Percentiles rank a stretch among this genome's conserved stretches.
Evolutionary conservation across 257 asterid genomes (phyloP).

Genomic region (Ligustrum vulgare): DNA sequence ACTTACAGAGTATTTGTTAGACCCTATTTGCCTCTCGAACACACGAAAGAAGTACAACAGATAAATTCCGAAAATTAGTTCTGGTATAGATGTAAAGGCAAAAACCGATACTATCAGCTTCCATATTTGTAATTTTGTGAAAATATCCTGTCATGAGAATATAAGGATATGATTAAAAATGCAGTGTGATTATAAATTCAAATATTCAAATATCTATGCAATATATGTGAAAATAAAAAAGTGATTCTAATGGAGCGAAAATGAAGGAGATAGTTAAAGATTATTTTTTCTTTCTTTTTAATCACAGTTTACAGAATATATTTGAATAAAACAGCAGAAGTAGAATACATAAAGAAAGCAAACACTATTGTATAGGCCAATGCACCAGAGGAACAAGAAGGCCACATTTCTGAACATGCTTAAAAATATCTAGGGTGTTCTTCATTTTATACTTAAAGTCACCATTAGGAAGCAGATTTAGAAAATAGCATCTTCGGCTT

Average conservation of each 20-base stretch:
- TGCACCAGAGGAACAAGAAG: background rate
- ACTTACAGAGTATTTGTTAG: slow-evolving; percentile 93
- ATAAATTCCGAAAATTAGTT: slow-evolving; percentile 82
- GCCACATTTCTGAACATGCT: background rate
- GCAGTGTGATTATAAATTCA: background rate
- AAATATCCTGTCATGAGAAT: slow-evolving; percentile 73
- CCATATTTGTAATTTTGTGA: slow-evolving; percentile 87
- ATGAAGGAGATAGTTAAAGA: background rate
- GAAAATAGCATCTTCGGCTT: background rate
- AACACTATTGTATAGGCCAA: background rate
- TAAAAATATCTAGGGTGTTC: background rate
- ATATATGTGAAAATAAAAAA: background rate
- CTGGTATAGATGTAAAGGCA: slow-evolving; percentile 94
- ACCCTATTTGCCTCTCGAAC: slow-evolving; percentile 98
- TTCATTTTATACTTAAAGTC: background rate
- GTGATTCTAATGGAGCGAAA: background rate
- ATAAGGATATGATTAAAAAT: background rate
- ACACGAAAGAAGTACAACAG: slow-evolving; percentile 95
- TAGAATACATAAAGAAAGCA: background rate
- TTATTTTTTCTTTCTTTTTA: background rate
- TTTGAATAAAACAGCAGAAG: background rate
- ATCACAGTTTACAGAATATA: background rate
- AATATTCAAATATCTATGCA: background rate
- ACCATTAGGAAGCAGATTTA: background rate
- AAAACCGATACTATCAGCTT: slow-evolving; percentile 86